Base-by-base conservation (phyloP, 202 grass and related monocot genomes). In the Carex arenaria region DNA sequence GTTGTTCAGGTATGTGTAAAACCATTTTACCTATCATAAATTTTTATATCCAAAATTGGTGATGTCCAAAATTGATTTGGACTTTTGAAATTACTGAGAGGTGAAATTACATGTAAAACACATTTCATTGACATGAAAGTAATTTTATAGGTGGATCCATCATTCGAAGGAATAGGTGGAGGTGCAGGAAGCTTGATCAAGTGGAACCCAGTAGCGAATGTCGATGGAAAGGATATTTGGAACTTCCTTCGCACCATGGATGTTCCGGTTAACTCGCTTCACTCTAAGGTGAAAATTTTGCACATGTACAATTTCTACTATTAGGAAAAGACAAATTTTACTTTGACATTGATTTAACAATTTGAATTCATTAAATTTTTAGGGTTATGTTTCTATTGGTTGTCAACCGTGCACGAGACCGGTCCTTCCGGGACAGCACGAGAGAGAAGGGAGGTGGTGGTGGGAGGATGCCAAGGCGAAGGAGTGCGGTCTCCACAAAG, bases 401-500 rank as follows among this genome's bases (percentile, higher is more conserved):
- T 98, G 95, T 57, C 92, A 98, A 88, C 95, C 95, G 11, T 98
- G 95, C 92, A 98, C 95, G 30, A 94, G 95, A 61, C 95, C 95
- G 0, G 92, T 98, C 15, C 47, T 98, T 77, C 95, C 95, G 1
- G 90, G 95, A 60, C 95, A 95, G 64, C 95, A 98, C 54, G 95
- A 98, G 87, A 87, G 95, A 28, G 95, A 98, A 89, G 92, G 95
- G 23, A 84, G 95, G 76, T 98, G 95, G 95, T 98, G 95, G 95
- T 98, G 95, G 95, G 95, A 98, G 85, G 95, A 98, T 83, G 89
- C 92, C 40, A 94, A 82, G 86, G 95, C 95, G 23, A 98, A 98
- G 89, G 95, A 98, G 86, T 98, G 95, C 18, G 95, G 95, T 52
- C 92, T 98, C 12, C 95, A 98, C 89, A 98, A 98, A 83, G 95